Evolutionary conservation across 2,329 filamentous ascomycete genomes (phyloP), one percentile per base, ranked within the genome.

Genomic region (Fusarium agapanthi): DNA sequence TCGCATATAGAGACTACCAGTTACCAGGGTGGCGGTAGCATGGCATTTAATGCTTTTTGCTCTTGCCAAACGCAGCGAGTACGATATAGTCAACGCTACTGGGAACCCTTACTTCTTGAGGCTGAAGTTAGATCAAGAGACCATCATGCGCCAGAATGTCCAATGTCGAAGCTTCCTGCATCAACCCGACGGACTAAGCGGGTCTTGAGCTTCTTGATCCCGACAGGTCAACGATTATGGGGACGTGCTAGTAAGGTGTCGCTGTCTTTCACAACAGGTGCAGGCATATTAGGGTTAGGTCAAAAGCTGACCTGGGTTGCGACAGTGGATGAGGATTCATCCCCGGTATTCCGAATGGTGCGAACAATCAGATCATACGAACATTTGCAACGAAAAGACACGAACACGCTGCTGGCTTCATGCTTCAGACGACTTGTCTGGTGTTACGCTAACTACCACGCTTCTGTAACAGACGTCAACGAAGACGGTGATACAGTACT

Each of bases 271-370:
- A 53, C 32, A 22, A 37, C 32, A 9, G 32, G 48, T 22, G 24
- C 14, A 22, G 18, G 32, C 1, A 15, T 35, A 26, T 5, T 51
- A 8, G 48, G n/a, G 0, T 1, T 24, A 0, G 6, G n/a, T 0
- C 48, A 51, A 11, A 35, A 0, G 2, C 0, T 51, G 13, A 0
- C 12, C 4, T 51, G 48, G 32, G 0, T 22, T 14, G n/a, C n/a
- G 12, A 51, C 18, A 4, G 48, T 51, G 16, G 32, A 51, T 22
- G 1, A 1, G n/a, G 0, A 0, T 0, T 6, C 1, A 51, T 51
- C 30, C 3, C 30, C 47, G 0, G 16, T 8, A 0, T 48, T 48
- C 1, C 22, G 20, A n/a, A 10, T 45, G 4, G 43, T 45, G 18
- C 5, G 12, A 20, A 14, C 1, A 9, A 4, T 47, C 18, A 9